Evolutionary conservation across 2,329 filamentous ascomycete genomes (phyloP), one percentile per base, ranked within the genome.

Genomic region (Botrytis hyacinthi): DNA sequence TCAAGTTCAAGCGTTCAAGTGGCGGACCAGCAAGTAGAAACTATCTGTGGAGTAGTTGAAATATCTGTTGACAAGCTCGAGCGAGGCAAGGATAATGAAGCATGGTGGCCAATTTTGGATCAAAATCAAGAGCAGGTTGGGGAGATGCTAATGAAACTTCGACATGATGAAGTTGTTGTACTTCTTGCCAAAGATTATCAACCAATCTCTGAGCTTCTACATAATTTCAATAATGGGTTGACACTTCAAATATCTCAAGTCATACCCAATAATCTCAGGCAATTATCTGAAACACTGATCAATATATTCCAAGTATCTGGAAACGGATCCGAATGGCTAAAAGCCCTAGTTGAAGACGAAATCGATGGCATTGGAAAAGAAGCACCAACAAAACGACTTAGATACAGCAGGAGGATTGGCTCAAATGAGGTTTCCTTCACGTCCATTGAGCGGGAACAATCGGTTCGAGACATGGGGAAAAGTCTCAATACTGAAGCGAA

Each of bases 291-390:
- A 80, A 90, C 92, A 42, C 89, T 98, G 54, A 84, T 98, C 76
- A 97, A 98, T 81, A 97, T 99, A 70, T 99, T 95, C 79, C 96
- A 99, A 80, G 95, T 97, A 4, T 95, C 94, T 3, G 94, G 93
- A 0, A 89, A 89, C 54, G 92, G 93, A 3, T 88, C 88, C 61
- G 94, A 98, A 74, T 99, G 96, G 96, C 87, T 99, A 35, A 96
- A 94, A 86, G 91, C 93, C 3, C 85, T 99, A 59, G 93, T 98
- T 0, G 96, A 99, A 82, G 95, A 98, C 80, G 96, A 99, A 82
- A 98, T 99, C 73, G 96, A 98, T 79, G 95, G 95, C 0, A 91
- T 96, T 29, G 90, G 94, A 72, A 97, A 91, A 80, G 94, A 97
- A 78, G 90, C 90, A 22, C 89, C 92, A 0, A 88, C 92, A 76